Base-by-base conservation (phyloP, 2,329 filamentous ascomycete species). In the Curvularia lunata region DNA sequence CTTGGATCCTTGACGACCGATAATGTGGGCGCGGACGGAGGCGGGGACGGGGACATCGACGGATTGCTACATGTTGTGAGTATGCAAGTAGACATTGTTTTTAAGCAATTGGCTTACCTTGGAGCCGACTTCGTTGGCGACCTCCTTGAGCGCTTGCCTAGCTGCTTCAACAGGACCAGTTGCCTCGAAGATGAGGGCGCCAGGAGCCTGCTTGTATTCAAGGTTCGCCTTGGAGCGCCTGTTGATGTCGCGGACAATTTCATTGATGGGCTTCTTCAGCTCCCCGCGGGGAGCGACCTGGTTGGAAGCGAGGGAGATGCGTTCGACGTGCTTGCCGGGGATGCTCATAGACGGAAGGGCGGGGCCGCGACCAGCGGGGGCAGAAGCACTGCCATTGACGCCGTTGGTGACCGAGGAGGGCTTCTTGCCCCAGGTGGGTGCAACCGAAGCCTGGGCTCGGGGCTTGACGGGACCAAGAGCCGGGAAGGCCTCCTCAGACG, bases 401-500 rank as follows among this genome's bases (percentile, higher is more conserved):
- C 78, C 76, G 64, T 80, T 82, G 49, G 72, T 75, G 53, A 82
- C 75, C 42, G 80, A 78, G 23, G 82, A 78, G 57, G 83, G 81
- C 74, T 84, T 87, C 79, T 89, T 91, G 62, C 90, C 90, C 92
- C 94, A 97, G 66, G 91, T 87, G 45, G 89, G 87, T 46, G 88
- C 83, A 58, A 87, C 84, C 65, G 86, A 85, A 56, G 87, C 83
- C 62, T 84, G 78, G 18, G 79, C 78, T 63, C 80, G 79, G 32
- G 87, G 81, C 78, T 92, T 93, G 52, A 87, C 82, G 62, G 86
- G 84, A 52, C 93, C 94, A 46, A 99, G 86, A 68, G 93, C 88
- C n/a, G 95, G 95, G 84, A 99, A 99, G 58, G 91, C 82, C 78
- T 98, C 93, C 73, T 96, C 91, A 18, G 91, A 96, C 71, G 91